Base-by-base conservation (phyloP, 768 basidiomycete genomes). In the Naganishia vishniacii region DNA sequence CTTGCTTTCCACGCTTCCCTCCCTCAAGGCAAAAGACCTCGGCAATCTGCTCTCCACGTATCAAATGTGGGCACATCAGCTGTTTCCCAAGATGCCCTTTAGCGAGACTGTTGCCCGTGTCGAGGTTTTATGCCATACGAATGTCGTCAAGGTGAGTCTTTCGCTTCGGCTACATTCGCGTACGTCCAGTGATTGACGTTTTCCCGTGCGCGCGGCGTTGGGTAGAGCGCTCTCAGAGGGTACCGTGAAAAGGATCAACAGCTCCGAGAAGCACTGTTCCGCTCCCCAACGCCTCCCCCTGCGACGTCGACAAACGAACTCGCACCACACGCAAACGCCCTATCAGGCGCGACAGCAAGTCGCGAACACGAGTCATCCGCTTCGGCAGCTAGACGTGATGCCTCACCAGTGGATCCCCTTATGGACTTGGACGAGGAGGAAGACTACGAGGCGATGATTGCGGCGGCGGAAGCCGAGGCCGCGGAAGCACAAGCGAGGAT, bases 31-130 rank as follows among this genome's bases (percentile, higher is more conserved):
- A n/a, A 77, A 83, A 56, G 93, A 99, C 77, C 82, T 99, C 41
- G 84, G 84, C 67, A 81, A 88, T 41, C 78, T 97, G 15, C 80
- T 98, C 61, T 84, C 86, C 66, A 79, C 88, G 37, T 98, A 98
- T 74, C 91, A 92, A 72, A 88, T 91, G 70, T 99, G 95, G 95
- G 83, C 91, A 3, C 95, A 98, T 79, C 84, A 83, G 70, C 81
- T 99, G 81, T 93, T 88, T 73, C 95, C 95, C 4, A 90, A 88
- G 71, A 86, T 84, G 4, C 85, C 87, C 42, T 95, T 98, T 75
- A 81, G 81, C 47, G 92, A 95, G 72, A 94, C 91, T 0, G 85
- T 94, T 5, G 79, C 84, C 32, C 82, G 87, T 11, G 84, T 98
- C 11, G 94, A 99, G 80, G 89, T 87, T 70, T 76, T 95, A 12